Percentiles rank a stretch among this genome's conserved stretches.
Evolutionary conservation across 768 basidiomycete species (phyloP).

Genomic region (Mycena latifolia): DNA sequence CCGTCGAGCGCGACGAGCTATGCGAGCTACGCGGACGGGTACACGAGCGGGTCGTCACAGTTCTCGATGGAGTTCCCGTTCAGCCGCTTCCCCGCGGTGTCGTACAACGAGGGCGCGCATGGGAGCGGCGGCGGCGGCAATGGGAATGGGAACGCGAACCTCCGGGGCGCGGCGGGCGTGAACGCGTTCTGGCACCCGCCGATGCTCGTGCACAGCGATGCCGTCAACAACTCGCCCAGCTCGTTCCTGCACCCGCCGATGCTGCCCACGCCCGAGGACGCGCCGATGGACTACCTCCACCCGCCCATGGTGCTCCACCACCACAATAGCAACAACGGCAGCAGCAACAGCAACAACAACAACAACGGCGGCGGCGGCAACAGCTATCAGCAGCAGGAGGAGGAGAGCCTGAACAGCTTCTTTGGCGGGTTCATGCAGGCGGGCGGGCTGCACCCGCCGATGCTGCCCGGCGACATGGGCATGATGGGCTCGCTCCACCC

Average conservation of each 20-base stretch:
- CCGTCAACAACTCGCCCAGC: slow-evolving; percentile 59
- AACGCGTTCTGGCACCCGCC: slow-evolving; percentile 87
- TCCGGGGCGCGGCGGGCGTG: slow-evolving; percentile 56
- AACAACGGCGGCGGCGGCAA: too few relatives aligned
- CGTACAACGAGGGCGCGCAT: slow-evolving; percentile 35
- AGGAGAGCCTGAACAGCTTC: slow-evolving; percentile 64
- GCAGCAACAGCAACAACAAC: too few relatives aligned
- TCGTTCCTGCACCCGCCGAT: slow-evolving; percentile 75
- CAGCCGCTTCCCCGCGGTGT: slow-evolving; percentile 56
- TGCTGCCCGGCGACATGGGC: slow-evolving; percentile 55
- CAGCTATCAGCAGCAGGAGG: slow-evolving; percentile 59
- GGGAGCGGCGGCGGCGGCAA: slow-evolving; percentile 5
- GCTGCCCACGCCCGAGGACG: slow-evolving; percentile 69
- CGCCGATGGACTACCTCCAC: slow-evolving; percentile 81
- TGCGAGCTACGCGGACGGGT: slow-evolving; percentile 72
- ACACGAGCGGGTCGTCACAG: slow-evolving; percentile 65
- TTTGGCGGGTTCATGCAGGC: slow-evolving; percentile 53
- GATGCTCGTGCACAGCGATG: slow-evolving; percentile 66
- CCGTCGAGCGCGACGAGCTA: slow-evolving; percentile 75
- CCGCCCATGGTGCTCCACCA: slow-evolving; percentile 58
- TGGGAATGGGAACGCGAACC: slow-evolving; percentile 46
- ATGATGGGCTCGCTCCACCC: slow-evolving; percentile 18
- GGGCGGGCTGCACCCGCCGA: slow-evolving; percentile 58
- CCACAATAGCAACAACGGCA: not conserved
- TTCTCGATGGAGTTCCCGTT: slow-evolving; percentile 78